Percentiles rank a stretch among this genome's conserved stretches.
phyloP scores from a whole-genome alignment of 768 basidiomycete species.

The Panaeolus papilionaceus region DNA sequence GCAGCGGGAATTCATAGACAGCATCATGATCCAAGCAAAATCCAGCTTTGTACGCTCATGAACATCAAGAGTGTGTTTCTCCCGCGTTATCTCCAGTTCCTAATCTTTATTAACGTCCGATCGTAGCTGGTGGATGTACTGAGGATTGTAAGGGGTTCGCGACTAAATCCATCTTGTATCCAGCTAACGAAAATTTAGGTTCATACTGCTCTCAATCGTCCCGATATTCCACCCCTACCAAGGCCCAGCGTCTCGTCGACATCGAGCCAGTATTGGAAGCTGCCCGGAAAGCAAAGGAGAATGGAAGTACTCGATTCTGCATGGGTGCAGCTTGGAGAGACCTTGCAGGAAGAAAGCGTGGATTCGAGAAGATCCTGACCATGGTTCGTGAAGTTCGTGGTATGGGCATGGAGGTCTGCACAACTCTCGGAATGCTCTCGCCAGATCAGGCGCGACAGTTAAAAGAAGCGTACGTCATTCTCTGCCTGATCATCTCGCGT shows the following conservation, averaged over 20 bases:
- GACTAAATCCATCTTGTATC: not conserved
- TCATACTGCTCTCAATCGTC: slow-evolving; percentile 99
- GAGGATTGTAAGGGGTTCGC: slow-evolving; percentile 80
- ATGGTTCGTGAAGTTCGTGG: slow-evolving; percentile 92
- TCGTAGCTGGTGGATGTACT: slow-evolving; percentile 87
- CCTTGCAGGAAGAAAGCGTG: slow-evolving; percentile 88
- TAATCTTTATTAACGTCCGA: slow-evolving; percentile 21
- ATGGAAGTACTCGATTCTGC: slow-evolving; percentile 97
- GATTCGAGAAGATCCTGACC: slow-evolving; percentile 89
- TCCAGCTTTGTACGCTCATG: slow-evolving; percentile 97
- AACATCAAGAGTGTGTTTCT: slow-evolving; percentile 93
- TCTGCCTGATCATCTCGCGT: not conserved
- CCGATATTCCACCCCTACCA: slow-evolving; percentile 88
- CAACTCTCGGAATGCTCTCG: slow-evolving; percentile 95
- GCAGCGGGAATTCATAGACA: slow-evolving; percentile 86
- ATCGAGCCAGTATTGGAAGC: slow-evolving; percentile 93
- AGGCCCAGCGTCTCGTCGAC: slow-evolving; percentile 86
- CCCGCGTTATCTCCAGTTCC: slow-evolving; percentile 31
- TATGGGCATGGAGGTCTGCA: slow-evolving; percentile 99
- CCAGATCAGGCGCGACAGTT: slow-evolving; percentile 91
- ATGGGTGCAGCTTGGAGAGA: slow-evolving; percentile 99
- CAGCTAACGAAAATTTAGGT: slow-evolving; percentile 48
- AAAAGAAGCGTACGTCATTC: slow-evolving; percentile 84
- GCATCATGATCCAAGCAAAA: slow-evolving; percentile 86
- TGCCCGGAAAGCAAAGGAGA: slow-evolving; percentile 92